Evolutionary conservation across 768 basidiomycete species (phyloP), one percentile per base, ranked within the genome.

Genomic region (Russula dissimulans): DNA sequence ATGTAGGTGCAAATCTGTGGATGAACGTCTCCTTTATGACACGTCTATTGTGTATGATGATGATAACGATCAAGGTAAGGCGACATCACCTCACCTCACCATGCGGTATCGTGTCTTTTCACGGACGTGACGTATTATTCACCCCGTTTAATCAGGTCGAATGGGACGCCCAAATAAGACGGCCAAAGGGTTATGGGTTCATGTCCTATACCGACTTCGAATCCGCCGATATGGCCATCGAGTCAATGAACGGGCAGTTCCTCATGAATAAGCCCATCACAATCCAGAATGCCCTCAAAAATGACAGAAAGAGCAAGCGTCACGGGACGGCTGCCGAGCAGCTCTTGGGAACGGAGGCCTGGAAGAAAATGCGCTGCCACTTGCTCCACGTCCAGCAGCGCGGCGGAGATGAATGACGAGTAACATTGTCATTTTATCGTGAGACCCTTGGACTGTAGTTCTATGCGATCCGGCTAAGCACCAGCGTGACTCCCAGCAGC

Each of bases 271-370:
- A 97, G 75, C 89, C 94, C 56, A 91, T 99, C 69, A 85, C 88
- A 15, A 93, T 97, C 11, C 94, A 97, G 70, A 98, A 97, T 71
- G 95, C 97, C 2, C 97, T 98, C 81, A 98, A 98, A 76, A 98
- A 98, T 75, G 97, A 98, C 69, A 94, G 92, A 46, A 95, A 97
- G 70, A 95, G 95, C 59, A 97, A 99, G 73, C 83, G 97, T 5
- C 97, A 98, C 69, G 97, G 97, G 32, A 97, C 95, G 12, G 79
- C 89, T 14, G 95, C 97, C n/a, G 97, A 99, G 75, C 86, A 97
- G 58, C 83, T 97, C 38, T 82, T 99, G 67, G 94, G 95, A 3
- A 85, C 93, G 2, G 94, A 98, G 72, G 97, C 95, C 49, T 83
- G 91, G 65, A 97, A 95, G 75, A 94, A 95, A 94, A 95, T 65